Conservation (phyloP, 495 filamentous ascomycete species). For the Polyplosphaeria fusca region DNA sequence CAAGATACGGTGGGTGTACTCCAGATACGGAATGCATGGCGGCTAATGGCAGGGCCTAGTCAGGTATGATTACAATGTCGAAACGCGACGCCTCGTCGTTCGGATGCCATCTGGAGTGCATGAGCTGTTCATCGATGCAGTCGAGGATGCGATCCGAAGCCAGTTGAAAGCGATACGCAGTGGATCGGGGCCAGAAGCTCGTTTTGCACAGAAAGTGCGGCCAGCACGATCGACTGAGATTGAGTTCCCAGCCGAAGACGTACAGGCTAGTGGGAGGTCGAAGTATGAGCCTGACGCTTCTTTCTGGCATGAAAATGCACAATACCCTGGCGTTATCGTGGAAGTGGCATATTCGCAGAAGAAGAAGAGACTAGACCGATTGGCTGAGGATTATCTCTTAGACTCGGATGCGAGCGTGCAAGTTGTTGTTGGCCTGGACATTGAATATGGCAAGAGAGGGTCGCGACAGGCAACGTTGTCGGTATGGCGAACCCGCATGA, state of each 20-base stretch:
- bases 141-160: conserved; percentile 13
- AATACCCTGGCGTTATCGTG: conserved; percentile 39
- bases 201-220: conserved; percentile 18
- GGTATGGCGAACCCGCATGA: conserved; percentile 23
- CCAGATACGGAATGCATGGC: background rate
- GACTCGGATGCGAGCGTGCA: conserved; percentile 37
- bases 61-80: conserved; percentile 6
- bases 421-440: conserved; percentile 39
- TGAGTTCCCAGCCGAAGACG: conserved; percentile 12
- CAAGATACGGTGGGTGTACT: conserved; percentile 15
- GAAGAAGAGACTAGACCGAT: conserved; percentile 32
- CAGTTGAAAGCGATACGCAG: conserved; percentile 18
- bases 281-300: conserved; percentile 38
- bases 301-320: conserved; percentile 36
- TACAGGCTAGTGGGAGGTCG: conserved; percentile 17
- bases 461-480: conserved; percentile 26
- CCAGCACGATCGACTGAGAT: conserved; percentile 18
- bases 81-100: background rate
- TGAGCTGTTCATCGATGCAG: conserved; percentile 6
- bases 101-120: conserved; percentile 12
- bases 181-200: conserved; percentile 8
- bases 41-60: background rate
- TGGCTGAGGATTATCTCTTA: conserved; percentile 41
- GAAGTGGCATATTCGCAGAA: conserved; percentile 44
- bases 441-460: conserved; percentile 34